phyloP scores from a whole-genome alignment of 75 land plant species.

The Chamaecyparis obtusa region DNA sequence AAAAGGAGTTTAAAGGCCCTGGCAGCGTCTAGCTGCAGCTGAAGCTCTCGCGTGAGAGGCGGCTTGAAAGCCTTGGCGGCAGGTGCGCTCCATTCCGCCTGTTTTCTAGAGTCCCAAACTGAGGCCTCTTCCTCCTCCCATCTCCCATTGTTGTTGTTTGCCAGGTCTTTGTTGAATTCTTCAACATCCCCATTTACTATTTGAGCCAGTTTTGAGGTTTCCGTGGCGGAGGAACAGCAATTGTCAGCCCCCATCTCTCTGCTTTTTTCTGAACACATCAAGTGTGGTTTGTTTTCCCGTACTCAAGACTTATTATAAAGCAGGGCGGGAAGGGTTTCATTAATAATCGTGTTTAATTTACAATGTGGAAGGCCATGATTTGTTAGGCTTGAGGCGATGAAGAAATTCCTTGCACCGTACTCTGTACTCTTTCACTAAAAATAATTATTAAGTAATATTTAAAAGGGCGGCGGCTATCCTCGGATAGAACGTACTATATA shows the following conservation, averaged over 20 bases:
- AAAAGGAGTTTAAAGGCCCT: slow-evolving; percentile 21
- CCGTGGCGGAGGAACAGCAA: background rate
- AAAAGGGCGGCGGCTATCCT: too few species aligned
- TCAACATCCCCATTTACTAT: background rate
- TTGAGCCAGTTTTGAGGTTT: background rate
- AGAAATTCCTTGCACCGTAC: too few species aligned
- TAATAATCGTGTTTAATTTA: too few species aligned
- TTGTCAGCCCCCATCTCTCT: background rate
- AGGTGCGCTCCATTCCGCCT: slow-evolving; percentile 1
- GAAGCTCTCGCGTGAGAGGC: slow-evolving; percentile 10
- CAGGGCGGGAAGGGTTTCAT: too few species aligned
- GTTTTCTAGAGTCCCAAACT: background rate
- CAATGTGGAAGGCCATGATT: too few species aligned
- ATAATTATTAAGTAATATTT: too few species aligned
- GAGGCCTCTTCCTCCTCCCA: background rate
- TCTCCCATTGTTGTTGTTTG: background rate
- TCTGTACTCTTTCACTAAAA: too few species aligned
- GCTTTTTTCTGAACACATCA: too few species aligned
- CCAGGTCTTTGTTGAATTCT: background rate
- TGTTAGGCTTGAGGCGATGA: too few species aligned
- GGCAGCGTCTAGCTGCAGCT: slow-evolving; percentile 19
- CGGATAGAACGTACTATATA: too few species aligned
- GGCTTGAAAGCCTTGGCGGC: background rate
- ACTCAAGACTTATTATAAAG: too few species aligned
- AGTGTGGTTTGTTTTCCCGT: too few species aligned